Conservation (phyloP, 768 basidiomycete genomes). For the Gloeostereum incarnatum region DNA sequence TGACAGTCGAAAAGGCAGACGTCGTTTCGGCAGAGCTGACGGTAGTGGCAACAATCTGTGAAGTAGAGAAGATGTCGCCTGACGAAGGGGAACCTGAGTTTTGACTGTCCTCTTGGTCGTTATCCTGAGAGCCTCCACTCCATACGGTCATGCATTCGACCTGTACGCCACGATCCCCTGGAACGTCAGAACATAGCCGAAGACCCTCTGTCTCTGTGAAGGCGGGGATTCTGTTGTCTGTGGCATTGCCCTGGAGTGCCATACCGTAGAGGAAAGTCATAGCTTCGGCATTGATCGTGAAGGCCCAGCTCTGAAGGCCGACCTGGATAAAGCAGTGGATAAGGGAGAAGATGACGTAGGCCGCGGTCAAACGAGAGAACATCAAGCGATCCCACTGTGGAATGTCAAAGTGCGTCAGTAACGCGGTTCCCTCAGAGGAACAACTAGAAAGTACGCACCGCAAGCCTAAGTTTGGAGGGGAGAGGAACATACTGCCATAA, state of each 20-base stretch:
- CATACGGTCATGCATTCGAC: constrained; percentile 47
- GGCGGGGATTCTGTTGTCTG: constrained; percentile 41
- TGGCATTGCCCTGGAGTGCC: constrained; percentile 36
- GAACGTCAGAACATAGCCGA: constrained; percentile 48
- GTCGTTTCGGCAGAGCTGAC: not conserved
- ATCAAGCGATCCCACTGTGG: constrained; percentile 62
- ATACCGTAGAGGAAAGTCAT: constrained; percentile 42
- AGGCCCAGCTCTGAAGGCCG: constrained; percentile 57
- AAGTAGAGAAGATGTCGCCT: not conserved
- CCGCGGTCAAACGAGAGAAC: constrained; percentile 52
- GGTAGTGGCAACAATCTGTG: not conserved
- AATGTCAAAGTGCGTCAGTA: not conserved
- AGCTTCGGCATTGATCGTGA: constrained; percentile 53
- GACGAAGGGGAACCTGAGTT: not conserved
- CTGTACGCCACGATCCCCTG: constrained; percentile 23
- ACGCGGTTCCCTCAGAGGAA: not conserved
- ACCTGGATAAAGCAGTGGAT: constrained; percentile 62
- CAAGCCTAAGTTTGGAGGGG: constrained; percentile 30
- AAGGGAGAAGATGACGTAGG: constrained; percentile 62
- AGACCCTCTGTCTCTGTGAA: constrained; percentile 37
- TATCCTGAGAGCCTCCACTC: constrained; percentile 26
- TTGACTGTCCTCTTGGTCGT: constrained; percentile 5
- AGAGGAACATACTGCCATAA: constrained; percentile 26
- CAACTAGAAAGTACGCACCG: constrained; percentile 27
- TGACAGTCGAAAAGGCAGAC: constrained; percentile 2